Conservation (phyloP, 345 rosid species). For the Reutealis trisperma region DNA sequence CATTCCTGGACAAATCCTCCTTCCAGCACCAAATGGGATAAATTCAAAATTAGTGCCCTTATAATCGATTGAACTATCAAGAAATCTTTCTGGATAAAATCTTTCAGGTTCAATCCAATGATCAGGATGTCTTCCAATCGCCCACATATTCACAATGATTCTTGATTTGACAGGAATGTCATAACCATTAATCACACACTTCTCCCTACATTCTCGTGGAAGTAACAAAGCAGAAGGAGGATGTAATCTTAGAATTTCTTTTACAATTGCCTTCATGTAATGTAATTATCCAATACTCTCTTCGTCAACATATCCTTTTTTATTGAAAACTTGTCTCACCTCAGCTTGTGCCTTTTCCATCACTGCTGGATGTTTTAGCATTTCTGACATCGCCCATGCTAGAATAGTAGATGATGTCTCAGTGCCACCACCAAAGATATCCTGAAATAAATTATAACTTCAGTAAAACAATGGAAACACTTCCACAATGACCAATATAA, state of each 20-base stretch:
- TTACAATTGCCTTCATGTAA: background rate
- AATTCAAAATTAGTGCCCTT: background rate
- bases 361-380: background rate
- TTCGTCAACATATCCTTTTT: background rate
- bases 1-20: background rate
- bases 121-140: background rate
- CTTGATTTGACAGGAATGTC: background rate
- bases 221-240: background rate
- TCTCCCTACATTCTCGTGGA: background rate
- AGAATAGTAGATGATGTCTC: background rate
- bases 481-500: no score
- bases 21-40: background rate
- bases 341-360: background rate
- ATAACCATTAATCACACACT: background rate
- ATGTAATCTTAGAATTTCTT: background rate
- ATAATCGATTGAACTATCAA: background rate
- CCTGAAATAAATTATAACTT: background rate
- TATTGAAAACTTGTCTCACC: background rate
- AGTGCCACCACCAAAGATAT: background rate
- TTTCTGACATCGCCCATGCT: background rate
- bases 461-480: no score
- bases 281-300: background rate
- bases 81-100: background rate
- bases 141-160: background rate
- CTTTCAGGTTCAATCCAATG: background rate